Evolutionary conservation across 768 basidiomycete genomes (phyloP).

Genomic region (Tricholomella constricta): DNA sequence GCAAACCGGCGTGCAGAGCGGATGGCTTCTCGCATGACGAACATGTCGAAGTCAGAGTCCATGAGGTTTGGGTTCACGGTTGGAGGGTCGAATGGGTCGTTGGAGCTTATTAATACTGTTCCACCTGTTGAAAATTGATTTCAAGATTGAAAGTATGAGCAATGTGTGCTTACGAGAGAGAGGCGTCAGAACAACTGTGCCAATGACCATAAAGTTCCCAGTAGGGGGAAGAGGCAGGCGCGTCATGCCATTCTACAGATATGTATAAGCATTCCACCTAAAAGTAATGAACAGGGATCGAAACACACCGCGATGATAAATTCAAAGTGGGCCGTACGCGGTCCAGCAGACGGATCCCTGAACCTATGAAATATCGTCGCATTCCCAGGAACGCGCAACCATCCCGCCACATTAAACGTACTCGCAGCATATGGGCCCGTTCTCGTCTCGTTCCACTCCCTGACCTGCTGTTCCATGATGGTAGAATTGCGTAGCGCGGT

Average conservation of each 20-base stretch:
- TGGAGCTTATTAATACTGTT: slow-evolving; percentile 35
- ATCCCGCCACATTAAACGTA: slow-evolving; percentile 22
- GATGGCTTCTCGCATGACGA: slow-evolving; percentile 29
- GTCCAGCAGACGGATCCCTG: slow-evolving; percentile 30
- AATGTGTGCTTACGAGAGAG: slow-evolving; percentile 25
- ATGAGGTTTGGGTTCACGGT: slow-evolving; percentile 53
- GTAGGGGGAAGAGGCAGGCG: slow-evolving; percentile 23
- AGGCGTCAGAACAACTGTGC: slow-evolving; percentile 26
- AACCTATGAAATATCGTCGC: slow-evolving; percentile 21
- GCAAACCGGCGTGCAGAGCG: slow-evolving; percentile 25
- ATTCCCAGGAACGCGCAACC: slow-evolving; percentile 25
- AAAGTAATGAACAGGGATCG: neutral
- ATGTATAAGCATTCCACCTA: neutral
- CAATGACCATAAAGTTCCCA: slow-evolving; percentile 29
- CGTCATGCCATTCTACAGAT: slow-evolving; percentile 23
- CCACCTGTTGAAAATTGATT: slow-evolving; percentile 24
- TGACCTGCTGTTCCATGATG: slow-evolving; percentile 15
- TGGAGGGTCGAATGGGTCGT: slow-evolving; percentile 44
- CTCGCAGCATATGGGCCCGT: slow-evolving; percentile 21
- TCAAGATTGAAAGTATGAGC: neutral
- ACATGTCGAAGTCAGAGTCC: slow-evolving; percentile 26
- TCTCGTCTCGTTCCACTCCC: slow-evolving; percentile 21
- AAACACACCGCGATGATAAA: slow-evolving; percentile 30
- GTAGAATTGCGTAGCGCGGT: slow-evolving; percentile 22
- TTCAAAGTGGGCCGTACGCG: slow-evolving; percentile 29